Conservation (phyloP, 768 basidiomycete species). For the Coprinopsis strossmayeri region DNA sequence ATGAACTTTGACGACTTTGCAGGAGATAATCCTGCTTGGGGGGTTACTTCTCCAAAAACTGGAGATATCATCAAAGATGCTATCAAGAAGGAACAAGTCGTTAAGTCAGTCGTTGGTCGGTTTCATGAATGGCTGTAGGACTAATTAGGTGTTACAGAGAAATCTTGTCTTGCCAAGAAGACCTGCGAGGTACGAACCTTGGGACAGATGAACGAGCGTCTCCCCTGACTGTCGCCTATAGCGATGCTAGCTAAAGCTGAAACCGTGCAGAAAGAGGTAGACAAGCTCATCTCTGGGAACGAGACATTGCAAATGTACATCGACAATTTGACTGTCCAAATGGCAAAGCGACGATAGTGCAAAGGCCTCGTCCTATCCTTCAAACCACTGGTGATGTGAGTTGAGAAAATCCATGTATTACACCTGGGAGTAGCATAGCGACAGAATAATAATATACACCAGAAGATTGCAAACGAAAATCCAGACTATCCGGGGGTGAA, state of each 20-base stretch:
- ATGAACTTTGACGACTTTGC: slow-evolving; percentile 43
- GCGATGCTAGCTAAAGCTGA: slow-evolving; percentile 65
- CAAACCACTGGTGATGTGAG: background rate
- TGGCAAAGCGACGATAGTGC: slow-evolving; percentile 64
- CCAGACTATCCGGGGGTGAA: too few relatives aligned
- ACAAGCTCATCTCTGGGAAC: slow-evolving; percentile 74
- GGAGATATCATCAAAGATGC: slow-evolving; percentile 69
- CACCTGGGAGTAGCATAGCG: background rate
- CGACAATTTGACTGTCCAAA: slow-evolving; percentile 82
- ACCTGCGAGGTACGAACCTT: slow-evolving; percentile 54
- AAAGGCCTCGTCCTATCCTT: too few relatives aligned
- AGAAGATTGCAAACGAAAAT: background rate
- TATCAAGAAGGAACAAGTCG: slow-evolving; percentile 66
- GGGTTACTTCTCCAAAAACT: slow-evolving; percentile 31
- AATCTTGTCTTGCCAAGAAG: slow-evolving; percentile 67
- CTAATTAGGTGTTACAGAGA: slow-evolving; percentile 41
- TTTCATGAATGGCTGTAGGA: background rate
- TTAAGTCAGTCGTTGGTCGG: slow-evolving; percentile 49
- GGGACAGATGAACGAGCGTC: slow-evolving; percentile 2
- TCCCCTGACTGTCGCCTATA: slow-evolving; percentile 19
- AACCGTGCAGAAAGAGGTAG: slow-evolving; percentile 68
- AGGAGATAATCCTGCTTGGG: slow-evolving; percentile 46
- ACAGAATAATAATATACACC: slow-evolving; percentile 2
- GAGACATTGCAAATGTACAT: slow-evolving; percentile 85
- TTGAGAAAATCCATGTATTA: background rate